Conservation (phyloP, 2,329 filamentous ascomycete genomes). For the Parastagonospora nodorum region DNA sequence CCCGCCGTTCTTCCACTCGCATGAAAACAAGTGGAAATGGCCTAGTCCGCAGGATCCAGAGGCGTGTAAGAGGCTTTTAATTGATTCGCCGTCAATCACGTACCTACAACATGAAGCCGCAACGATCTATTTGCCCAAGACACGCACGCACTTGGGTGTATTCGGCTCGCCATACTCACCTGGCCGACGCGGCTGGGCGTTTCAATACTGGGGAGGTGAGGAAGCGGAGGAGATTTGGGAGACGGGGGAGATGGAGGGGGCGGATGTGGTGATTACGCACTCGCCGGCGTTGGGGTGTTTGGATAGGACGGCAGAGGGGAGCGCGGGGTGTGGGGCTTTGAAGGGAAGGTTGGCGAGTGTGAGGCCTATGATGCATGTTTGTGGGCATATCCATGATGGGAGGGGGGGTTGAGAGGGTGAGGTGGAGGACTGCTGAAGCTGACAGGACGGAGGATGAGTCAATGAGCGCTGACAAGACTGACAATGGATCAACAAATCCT, state of each 20-base stretch:
- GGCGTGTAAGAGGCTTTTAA: conserved; percentile 61
- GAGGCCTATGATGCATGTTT: conserved; percentile 68
- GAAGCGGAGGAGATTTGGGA: conserved; percentile 60
- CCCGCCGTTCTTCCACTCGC: conserved; percentile 61
- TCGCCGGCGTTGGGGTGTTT: conserved; percentile 67
- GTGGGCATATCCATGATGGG: conserved; percentile 73
- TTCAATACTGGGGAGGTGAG: conserved; percentile 60
- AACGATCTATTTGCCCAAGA: conserved; percentile 64
- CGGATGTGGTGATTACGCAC: conserved; percentile 73
- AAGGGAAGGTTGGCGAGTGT: conserved; percentile 63
- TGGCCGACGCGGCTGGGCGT: conserved; percentile 65
- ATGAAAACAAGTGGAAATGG: conserved; percentile 62
- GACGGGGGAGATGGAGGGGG: conserved; percentile 60
- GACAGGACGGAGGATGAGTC: too few species aligned
- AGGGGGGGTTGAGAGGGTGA: conserved; percentile 68
- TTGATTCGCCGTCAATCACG: conserved; percentile 58
- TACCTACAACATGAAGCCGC: conserved; percentile 67
- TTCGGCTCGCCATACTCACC: conserved; percentile 74
- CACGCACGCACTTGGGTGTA: conserved; percentile 62
- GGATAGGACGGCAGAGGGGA: conserved; percentile 50
- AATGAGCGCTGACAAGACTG: too few species aligned
- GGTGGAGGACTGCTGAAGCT: conserved; percentile 53
- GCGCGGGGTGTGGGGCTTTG: conserved; percentile 65
- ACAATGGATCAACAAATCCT: too few species aligned
- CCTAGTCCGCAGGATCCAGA: conserved; percentile 58